Conservation (phyloP, 306 rosid genomes). For the Nissolia schottii region DNA sequence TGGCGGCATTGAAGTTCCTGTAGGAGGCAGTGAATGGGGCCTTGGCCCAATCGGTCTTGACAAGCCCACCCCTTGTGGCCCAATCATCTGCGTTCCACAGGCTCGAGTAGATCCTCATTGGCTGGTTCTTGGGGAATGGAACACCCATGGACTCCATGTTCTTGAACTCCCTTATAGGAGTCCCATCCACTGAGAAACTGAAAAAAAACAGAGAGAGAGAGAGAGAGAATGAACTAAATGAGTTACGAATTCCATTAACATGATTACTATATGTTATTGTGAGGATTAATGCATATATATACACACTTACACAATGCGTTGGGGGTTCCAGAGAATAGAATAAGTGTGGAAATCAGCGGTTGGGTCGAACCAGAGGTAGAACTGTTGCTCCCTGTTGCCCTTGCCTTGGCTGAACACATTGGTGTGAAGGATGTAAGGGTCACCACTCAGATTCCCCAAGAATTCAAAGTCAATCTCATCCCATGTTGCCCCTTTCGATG, state of each 20-base stretch:
- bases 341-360: constrained; percentile 61
- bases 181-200: constrained; percentile 65
- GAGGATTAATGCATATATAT: not conserved
- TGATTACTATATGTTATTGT: not conserved
- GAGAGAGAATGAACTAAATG: too few relatives aligned
- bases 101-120: constrained; percentile 64
- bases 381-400: constrained; percentile 62
- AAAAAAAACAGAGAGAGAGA: not conserved
- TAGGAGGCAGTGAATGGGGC: constrained; percentile 71
- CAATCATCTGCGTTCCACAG: constrained; percentile 80
- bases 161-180: constrained; percentile 72
- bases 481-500: constrained; percentile 56
- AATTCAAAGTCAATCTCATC: constrained; percentile 72
- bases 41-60: constrained; percentile 63
- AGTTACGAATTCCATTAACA: too few relatives aligned
- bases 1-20: constrained; percentile 53
- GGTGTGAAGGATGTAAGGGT: constrained; percentile 64
- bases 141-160: constrained; percentile 53
- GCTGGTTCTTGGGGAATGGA: constrained; percentile 58
- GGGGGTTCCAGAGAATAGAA: constrained; percentile 63
- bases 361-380: constrained; percentile 73
- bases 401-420: constrained; percentile 63
- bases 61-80: constrained; percentile 75
- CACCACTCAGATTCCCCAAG: constrained; percentile 64
- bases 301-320: constrained; percentile 51